Evolutionary conservation across 2,329 filamentous ascomycete genomes (phyloP).

Genomic region (Fonsecaea erecta): DNA sequence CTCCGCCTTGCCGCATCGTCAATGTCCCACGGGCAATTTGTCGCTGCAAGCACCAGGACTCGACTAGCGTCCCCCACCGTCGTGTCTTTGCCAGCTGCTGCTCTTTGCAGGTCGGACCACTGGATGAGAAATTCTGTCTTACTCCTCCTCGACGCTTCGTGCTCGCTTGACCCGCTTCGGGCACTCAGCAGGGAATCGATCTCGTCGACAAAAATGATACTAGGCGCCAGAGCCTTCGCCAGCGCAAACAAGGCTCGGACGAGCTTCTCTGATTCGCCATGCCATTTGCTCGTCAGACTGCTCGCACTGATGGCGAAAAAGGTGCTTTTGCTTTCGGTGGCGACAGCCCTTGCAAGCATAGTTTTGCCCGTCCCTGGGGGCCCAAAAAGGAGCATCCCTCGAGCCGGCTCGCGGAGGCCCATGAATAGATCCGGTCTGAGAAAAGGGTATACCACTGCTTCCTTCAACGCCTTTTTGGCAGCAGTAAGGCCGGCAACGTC

Average conservation of each 20-base stretch:
- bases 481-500: conserved; percentile 90
- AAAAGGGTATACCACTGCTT: conserved; percentile 97
- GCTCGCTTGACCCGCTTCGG: conserved; percentile 75
- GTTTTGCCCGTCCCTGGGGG: conserved; percentile 98
- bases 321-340: conserved; percentile 90
- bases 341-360: conserved; percentile 92
- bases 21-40: conserved; percentile 96
- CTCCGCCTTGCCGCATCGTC: conserved; percentile 90
- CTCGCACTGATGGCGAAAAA: conserved; percentile 98
- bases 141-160: conserved; percentile 89
- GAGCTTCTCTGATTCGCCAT: conserved; percentile 95
- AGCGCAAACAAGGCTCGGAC: conserved; percentile 88
- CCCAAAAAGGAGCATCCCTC: conserved; percentile 94
- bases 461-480: conserved; percentile 89
- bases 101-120: conserved; percentile 91
- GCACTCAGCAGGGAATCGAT: conserved; percentile 92
- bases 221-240: conserved; percentile 87
- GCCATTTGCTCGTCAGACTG: conserved; percentile 91
- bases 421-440: conserved; percentile 93
- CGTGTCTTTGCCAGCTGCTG: conserved; percentile 76
- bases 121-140: conserved; percentile 98
- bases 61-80: conserved; percentile 74
- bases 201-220: conserved; percentile 98
- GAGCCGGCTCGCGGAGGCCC: conserved; percentile 88
- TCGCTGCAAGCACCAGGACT: conserved; percentile 91